Evolutionary conservation across 2,329 filamentous ascomycete species (phyloP), one percentile per base, ranked within the genome.

Genomic region (Onygenales sp.): DNA sequence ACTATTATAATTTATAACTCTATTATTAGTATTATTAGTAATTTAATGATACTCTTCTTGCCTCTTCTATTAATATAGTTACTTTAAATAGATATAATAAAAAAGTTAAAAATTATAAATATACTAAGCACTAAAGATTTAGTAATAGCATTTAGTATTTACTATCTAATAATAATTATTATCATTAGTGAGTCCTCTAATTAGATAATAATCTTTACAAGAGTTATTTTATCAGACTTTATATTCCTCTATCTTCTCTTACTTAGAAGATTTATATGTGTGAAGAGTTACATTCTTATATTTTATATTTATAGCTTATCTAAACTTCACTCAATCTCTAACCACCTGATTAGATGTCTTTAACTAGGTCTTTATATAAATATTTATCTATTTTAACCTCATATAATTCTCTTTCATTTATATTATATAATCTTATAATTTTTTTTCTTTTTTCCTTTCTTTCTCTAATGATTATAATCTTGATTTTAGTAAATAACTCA

Each of bases 21-120:
- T 5, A 75, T 79, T 36, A 74, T 82, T 60, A 83, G 83, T 63
- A 79, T 81, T 21, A 63, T 76, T 48, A 82, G 78, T 31, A 80
- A 84, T 61, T 72, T 83, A 48, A 66, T 75, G 8, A 69, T 79
- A 21, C 74, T 78, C 8, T 54, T 78, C 1, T 64, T 81, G 3
- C 78, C 78, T 2, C 70, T 81, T 14, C 70, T 70, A 9, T 72
- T 72, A 7, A 69, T 76, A 2, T 65, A 72, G 59, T 61, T 63
- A 10, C 59, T 78, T 3, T 69, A 75, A 55, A 65, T 81, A 17
- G 70, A 75, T 0, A 57, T 61, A 6, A 71, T 67, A 44, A 77
- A 80, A 55, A 73, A 72, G 27, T 56, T 72, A 38, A 68, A 74
- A 5, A 66, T 81, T 6, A 69, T 75, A n/a, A 61, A 66, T 3